Evolutionary conservation across 176 grass and related monocot species (phyloP).

Genomic region (Cymbopogon citratus): DNA sequence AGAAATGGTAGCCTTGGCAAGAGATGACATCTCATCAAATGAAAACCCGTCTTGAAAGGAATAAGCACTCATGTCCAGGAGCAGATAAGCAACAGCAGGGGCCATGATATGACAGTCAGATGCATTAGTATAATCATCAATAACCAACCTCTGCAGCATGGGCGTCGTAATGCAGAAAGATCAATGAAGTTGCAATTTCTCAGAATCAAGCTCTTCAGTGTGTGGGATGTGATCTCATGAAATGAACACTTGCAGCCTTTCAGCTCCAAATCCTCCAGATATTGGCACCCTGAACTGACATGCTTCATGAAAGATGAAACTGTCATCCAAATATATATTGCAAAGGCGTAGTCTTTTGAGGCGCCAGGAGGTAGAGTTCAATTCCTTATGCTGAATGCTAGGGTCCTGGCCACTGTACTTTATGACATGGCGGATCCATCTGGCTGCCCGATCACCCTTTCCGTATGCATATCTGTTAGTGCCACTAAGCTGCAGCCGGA

Average conservation of each 20-base stretch:
- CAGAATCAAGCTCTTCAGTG: background rate
- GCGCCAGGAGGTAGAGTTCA: background rate
- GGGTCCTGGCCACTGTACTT: background rate
- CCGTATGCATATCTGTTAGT: accelerated
- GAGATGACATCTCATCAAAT: background rate
- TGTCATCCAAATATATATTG: background rate
- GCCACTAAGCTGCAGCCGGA: background rate
- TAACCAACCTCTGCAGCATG: background rate
- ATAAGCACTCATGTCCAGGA: too few relatives aligned
- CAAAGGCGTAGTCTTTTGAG: background rate
- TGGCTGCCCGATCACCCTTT: background rate
- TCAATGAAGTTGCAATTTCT: accelerated
- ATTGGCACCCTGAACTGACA: background rate
- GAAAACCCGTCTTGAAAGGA: background rate
- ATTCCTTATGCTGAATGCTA: background rate
- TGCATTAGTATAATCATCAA: accelerated
- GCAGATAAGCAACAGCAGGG: background rate
- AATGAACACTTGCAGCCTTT: background rate
- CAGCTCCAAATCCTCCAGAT: background rate
- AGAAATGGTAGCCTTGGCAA: background rate
- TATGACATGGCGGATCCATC: background rate
- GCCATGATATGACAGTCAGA: background rate
- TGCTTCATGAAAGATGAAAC: background rate
- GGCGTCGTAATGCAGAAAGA: background rate
- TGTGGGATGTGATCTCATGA: background rate